Conservation (phyloP, 768 basidiomycete species). For the Leccinum disarticulatum region DNA sequence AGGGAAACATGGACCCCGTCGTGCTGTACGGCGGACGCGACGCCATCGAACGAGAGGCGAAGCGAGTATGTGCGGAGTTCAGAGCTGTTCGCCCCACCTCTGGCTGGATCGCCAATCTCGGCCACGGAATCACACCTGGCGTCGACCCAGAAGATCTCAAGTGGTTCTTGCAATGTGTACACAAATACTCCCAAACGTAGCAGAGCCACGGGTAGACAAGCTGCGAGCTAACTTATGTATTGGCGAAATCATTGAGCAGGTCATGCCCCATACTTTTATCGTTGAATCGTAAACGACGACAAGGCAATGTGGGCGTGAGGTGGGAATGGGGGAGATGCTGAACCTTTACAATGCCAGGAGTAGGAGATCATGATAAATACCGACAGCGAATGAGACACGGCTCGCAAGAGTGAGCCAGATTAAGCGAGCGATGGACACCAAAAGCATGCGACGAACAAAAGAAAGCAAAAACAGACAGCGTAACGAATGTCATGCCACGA, state of each 20-base stretch:
- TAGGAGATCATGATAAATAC: slow-evolving; percentile 32
- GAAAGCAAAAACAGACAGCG: slow-evolving; percentile 16
- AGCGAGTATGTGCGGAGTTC: slow-evolving; percentile 82
- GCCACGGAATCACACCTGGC: slow-evolving; percentile 95
- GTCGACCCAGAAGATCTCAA: slow-evolving; percentile 91
- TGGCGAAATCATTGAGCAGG: slow-evolving; percentile 1
- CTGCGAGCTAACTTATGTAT: background rate
- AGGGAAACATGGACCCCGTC: slow-evolving; percentile 93
- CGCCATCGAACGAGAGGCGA: slow-evolving; percentile 84
- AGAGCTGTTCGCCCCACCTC: slow-evolving; percentile 45
- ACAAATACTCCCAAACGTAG: slow-evolving; percentile 62
- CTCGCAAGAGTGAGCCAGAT: slow-evolving; percentile 4
- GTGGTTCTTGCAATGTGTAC: slow-evolving; percentile 90
- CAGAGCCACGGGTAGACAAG: background rate
- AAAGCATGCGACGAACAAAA: slow-evolving; percentile 4
- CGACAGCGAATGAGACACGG: slow-evolving; percentile 10
- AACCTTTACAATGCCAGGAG: slow-evolving; percentile 30
- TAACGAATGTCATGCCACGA: slow-evolving; percentile 58
- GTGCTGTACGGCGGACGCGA: slow-evolving; percentile 82
- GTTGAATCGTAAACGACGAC: slow-evolving; percentile 8
- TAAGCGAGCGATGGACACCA: slow-evolving; percentile 4
- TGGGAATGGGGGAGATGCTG: slow-evolving; percentile 20
- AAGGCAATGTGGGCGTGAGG: slow-evolving; percentile 16
- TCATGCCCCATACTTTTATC: slow-evolving; percentile 12
- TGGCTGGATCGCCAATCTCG: slow-evolving; percentile 97